Evolutionary conservation across 306 rosid species (phyloP), one percentile per base, ranked within the genome.

Genomic region (Oemleria cerasiformis): DNA sequence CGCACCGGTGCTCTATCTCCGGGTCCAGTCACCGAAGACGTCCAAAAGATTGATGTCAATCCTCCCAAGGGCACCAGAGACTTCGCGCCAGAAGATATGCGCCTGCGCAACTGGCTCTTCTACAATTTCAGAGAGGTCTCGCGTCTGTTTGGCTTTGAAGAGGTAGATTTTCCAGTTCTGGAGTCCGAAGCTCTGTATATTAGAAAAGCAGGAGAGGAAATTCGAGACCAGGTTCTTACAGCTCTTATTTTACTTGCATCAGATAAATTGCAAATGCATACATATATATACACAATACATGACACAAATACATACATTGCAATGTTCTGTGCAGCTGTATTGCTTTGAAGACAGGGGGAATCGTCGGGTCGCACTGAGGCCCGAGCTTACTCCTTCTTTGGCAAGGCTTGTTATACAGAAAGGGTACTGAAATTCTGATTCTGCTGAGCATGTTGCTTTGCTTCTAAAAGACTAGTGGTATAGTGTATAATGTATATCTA

Each of bases 291-390:
- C 40, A 12, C 50, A 9, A 30, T 30, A 30, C 36, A 30, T 30
- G 36, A 30, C 15, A 45, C 20, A 6, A 5, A 15, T 49, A 49
- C 39, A 2, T 56, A 11, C 61, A 23, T 56, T 64, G 65, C 63
- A 73, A 71, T 75, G 67, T 60, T 40, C 71, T 73, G 70, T 83
- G 85, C 87, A 94, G 98, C 96, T 94, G 39, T 91, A 94, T 78
- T 94, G 97, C 80, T 94, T 94, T 70, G 97, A 94, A 85, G 98
- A 94, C 80, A 90, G 95, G 5, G 98, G 97, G 12, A 94, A 94
- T 63, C 97, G 96, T 39, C 96, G 97, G 8, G 98, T 94, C 76
- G 97, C 97, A 1, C 75, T 91, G 82, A 89, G 98, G 84, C 98
- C 97, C 8, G 97, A 94, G 85, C 96, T 94, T 54, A 94, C 97